Conservation (phyloP, 2,329 filamentous ascomycete species). For the Sphaerulina vaccinii region DNA sequence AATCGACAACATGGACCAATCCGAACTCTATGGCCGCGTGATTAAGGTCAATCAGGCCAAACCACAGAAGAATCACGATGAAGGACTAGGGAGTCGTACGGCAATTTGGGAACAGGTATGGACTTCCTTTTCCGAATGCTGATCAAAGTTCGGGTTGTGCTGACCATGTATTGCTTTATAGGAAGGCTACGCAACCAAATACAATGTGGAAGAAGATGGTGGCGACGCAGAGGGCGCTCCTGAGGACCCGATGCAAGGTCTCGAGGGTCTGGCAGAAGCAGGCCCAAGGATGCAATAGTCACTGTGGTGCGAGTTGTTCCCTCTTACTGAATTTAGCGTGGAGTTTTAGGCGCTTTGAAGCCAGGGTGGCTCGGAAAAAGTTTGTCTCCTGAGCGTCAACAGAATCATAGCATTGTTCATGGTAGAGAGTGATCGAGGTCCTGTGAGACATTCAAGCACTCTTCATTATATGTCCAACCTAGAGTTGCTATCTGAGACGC, state of each 20-base stretch:
- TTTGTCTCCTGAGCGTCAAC: too few relatives aligned
- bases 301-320: neutral
- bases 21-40: constrained; percentile 87
- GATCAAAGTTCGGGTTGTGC: constrained; percentile 11
- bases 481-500: neutral
- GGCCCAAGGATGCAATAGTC: constrained; percentile 77
- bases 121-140: constrained; percentile 7
- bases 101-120: constrained; percentile 95
- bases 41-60: constrained; percentile 93
- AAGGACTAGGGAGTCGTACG: constrained; percentile 87
- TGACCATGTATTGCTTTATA: constrained; percentile 41
- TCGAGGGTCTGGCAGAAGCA: constrained; percentile 90
- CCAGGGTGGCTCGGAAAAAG: too few relatives aligned
- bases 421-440: too few relatives aligned
- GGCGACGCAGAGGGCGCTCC: constrained; percentile 48
- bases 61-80: constrained; percentile 81
- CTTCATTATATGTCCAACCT: too few relatives aligned
- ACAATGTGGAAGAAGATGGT: constrained; percentile 82
- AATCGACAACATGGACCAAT: constrained; percentile 98
- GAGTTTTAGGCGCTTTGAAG: too few relatives aligned
- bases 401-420: too few relatives aligned
- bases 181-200: constrained; percentile 90
- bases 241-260: constrained; percentile 74
- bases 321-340: constrained; percentile 7
- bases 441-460: too few relatives aligned